Conservation (phyloP, 1,284 basidiomycete species). For the Thelephora terrestris region DNA sequence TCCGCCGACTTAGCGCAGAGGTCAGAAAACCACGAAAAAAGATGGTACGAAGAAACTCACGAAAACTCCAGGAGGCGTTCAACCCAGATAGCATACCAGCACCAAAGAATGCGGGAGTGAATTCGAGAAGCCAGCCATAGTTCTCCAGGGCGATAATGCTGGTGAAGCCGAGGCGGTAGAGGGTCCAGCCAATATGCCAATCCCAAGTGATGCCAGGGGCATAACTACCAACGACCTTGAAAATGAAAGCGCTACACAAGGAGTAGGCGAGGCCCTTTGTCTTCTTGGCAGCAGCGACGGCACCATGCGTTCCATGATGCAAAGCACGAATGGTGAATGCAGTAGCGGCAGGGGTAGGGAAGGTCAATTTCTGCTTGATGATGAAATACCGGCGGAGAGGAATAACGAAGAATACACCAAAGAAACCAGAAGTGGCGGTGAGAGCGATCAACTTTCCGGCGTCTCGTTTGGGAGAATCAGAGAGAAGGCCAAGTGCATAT, state of each 20-base stretch:
- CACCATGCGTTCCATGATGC: conserved; percentile 42
- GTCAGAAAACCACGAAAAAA: background rate
- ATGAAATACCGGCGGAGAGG: conserved; percentile 58
- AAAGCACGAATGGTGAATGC: conserved; percentile 58
- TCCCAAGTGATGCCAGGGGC: conserved; percentile 49
- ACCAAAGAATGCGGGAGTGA: conserved; percentile 13
- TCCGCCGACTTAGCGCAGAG: conserved; percentile 37
- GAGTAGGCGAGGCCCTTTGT: conserved; percentile 39
- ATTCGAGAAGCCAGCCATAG: conserved; percentile 44
- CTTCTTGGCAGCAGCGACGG: conserved; percentile 47
- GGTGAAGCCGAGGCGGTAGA: conserved; percentile 51
- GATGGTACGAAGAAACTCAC: background rate
- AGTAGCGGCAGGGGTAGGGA: conserved; percentile 62
- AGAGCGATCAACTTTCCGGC: conserved; percentile 48
- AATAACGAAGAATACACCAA: conserved; percentile 57
- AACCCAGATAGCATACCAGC: conserved; percentile 54
- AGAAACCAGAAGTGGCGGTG: conserved; percentile 48
- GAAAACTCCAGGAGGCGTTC: conserved; percentile 37
- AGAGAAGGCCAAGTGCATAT: conserved; percentile 45
- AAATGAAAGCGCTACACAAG: conserved; percentile 40
- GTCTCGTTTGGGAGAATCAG: conserved; percentile 35
- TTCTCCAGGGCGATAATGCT: conserved; percentile 51
- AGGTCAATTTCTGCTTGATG: conserved; percentile 56
- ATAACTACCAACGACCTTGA: conserved; percentile 50
- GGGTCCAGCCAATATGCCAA: conserved; percentile 61